phyloP scores from a whole-genome alignment of 106 monocot species.

The Amphibolis antarctica region DNA sequence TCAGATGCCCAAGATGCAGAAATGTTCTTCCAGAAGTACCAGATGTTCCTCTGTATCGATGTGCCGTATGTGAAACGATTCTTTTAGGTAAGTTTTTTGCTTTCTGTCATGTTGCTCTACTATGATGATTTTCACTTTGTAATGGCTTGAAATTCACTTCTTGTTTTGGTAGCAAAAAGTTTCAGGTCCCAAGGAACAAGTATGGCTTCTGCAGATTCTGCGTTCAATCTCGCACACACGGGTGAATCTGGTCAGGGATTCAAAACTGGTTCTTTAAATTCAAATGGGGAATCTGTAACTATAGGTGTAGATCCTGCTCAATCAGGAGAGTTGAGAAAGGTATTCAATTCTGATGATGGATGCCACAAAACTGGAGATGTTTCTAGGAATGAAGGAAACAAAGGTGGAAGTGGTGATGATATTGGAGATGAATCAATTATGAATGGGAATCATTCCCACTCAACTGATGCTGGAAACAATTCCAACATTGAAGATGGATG shows the following conservation, averaged over 20 bases:
- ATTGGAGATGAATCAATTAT: background rate
- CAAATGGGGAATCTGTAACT: background rate
- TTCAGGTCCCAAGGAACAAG: background rate
- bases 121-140: background rate
- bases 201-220: background rate
- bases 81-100: conserved; percentile 7
- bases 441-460: too few relatives aligned
- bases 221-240: background rate
- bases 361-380: background rate
- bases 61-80: conserved; percentile 8
- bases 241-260: background rate
- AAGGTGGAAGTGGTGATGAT: too few relatives aligned
- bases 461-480: too few relatives aligned
- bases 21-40: background rate
- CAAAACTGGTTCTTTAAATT: background rate
- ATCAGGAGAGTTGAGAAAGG: background rate
- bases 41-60: conserved; percentile 7
- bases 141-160: background rate
- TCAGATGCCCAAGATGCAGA: conserved; percentile 11
- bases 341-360: background rate
- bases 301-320: background rate
- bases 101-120: background rate
- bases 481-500: too few relatives aligned
- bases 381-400: background rate
- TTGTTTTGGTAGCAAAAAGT: background rate